A percentile compares a stretch with the other conserved stretches of the same genome.
Conservation (phyloP, 2,329 filamentous ascomycete species). For the Aureobasidium namibiae region DNA sequence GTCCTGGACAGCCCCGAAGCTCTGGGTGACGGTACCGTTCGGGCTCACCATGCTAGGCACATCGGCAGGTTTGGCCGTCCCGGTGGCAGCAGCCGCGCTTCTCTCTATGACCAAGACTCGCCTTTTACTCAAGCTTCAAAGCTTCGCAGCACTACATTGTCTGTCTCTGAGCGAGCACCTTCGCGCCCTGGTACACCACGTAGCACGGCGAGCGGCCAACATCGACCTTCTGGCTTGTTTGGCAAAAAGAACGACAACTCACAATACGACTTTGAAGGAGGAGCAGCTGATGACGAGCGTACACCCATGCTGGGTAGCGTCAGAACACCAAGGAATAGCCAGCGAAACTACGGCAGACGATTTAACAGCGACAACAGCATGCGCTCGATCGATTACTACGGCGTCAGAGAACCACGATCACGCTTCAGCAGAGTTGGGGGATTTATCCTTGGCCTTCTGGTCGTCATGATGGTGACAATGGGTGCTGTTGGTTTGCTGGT, state of each 20-base stretch:
- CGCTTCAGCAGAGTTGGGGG: constrained; percentile 58
- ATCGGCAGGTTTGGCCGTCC: constrained; percentile 67
- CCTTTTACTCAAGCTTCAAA: constrained; percentile 68
- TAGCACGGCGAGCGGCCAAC: constrained; percentile 41
- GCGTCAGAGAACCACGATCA: constrained; percentile 14
- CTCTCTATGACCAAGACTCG: constrained; percentile 68
- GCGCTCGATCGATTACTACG: constrained; percentile 34
- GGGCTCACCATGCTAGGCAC: constrained; percentile 65
- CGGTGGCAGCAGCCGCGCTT: constrained; percentile 58
- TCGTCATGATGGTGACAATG: constrained; percentile 74
- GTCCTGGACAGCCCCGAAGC: constrained; percentile 44
- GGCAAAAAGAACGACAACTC: constrained; percentile 52
- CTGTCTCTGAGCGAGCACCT: constrained; percentile 51
- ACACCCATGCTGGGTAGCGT: constrained; percentile 67
- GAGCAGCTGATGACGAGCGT: constrained; percentile 67
- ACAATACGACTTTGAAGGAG: constrained; percentile 74
- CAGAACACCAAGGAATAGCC: constrained; percentile 48
- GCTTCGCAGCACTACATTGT: constrained; percentile 46
- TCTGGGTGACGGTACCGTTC: constrained; percentile 33
- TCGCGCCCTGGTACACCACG: constrained; percentile 60
- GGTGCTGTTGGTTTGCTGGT: constrained; percentile 83
- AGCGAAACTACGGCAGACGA: constrained; percentile 42
- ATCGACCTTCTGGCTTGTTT: constrained; percentile 30
- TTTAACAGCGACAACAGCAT: constrained; percentile 46
- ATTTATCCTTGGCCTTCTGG: constrained; percentile 73